These are phyloP conservation scores for Seiridium cupressi DNA, from an alignment of 2,329 filamentous ascomycete genomes.

Conservation along the genomic window DNA sequence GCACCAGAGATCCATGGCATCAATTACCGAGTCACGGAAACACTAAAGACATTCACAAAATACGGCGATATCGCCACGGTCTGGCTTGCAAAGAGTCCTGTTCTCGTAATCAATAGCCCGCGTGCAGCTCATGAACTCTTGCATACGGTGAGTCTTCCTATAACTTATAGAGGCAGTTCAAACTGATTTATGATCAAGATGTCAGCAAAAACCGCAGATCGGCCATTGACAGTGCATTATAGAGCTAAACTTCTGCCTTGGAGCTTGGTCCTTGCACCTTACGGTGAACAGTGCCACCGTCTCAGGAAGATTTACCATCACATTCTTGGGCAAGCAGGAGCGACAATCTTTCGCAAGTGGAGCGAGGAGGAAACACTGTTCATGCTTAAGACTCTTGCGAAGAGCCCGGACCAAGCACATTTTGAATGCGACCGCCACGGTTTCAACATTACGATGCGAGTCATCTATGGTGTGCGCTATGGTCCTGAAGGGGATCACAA, in stretches of 20 bases:
- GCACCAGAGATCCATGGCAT: too few relatives aligned
- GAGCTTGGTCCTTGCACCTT: background rate
- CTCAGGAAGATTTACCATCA: constrained; percentile 1
- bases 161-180: background rate
- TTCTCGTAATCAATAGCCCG: background rate
- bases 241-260: background rate
- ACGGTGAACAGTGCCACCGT: background rate
- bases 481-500: background rate
- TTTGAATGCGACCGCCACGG: background rate
- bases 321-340: background rate
- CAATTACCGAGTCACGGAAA: background rate
- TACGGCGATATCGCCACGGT: background rate
- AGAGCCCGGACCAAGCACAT: background rate
- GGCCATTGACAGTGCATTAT: background rate
- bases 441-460: background rate
- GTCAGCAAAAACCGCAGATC: background rate
- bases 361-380: background rate
- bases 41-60: background rate
- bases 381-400: background rate
- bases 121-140: background rate
- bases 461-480: background rate
- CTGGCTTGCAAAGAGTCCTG: background rate
- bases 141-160: background rate
- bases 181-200: background rate
- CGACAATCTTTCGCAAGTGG: background rate